These are phyloP conservation scores for Plectosphaerella cucumerina DNA, from an alignment of 2,329 filamentous ascomycete genomes.

Conservation along the genomic window DNA sequence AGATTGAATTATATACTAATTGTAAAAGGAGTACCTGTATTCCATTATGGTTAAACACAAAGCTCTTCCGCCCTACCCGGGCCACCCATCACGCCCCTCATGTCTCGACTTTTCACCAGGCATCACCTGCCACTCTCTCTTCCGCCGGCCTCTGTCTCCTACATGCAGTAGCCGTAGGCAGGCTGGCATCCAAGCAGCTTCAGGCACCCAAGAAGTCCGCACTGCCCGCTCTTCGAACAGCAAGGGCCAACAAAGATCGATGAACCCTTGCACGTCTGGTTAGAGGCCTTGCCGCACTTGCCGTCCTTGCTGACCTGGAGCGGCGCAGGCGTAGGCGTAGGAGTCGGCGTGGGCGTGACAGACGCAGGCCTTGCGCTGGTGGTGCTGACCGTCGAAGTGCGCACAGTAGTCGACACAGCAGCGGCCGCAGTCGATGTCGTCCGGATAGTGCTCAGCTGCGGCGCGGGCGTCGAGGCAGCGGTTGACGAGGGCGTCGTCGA, in stretches of 20 bases:
- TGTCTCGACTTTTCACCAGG: too few species aligned
- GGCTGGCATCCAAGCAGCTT: background rate
- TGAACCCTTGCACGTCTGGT: constrained; percentile 1
- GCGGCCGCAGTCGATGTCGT: constrained; percentile 3
- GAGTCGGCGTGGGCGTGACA: background rate
- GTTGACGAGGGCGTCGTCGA: constrained; percentile 2
- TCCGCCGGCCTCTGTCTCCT: background rate
- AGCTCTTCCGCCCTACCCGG: background rate
- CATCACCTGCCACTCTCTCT: too few species aligned
- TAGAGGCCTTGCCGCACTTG: constrained; percentile 1
- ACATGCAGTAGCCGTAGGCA: too few species aligned
- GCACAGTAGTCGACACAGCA: background rate
- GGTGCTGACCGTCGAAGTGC: constrained; percentile 5
- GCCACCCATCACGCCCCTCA: background rate
- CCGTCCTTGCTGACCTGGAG: constrained; percentile 7
- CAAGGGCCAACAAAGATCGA: background rate
- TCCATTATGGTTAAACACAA: background rate
- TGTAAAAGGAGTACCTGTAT: background rate
- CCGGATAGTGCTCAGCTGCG: background rate
- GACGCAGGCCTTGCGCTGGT: background rate
- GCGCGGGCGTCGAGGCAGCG: constrained; percentile 3
- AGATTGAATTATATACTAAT: too few species aligned
- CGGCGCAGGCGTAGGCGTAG: background rate
- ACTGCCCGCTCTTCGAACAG: background rate
- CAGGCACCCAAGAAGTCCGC: background rate